These are phyloP conservation scores for Pythium plurisporium DNA, from an alignment of 352 stramenopile genomes.

Conservation along the genomic window DNA sequence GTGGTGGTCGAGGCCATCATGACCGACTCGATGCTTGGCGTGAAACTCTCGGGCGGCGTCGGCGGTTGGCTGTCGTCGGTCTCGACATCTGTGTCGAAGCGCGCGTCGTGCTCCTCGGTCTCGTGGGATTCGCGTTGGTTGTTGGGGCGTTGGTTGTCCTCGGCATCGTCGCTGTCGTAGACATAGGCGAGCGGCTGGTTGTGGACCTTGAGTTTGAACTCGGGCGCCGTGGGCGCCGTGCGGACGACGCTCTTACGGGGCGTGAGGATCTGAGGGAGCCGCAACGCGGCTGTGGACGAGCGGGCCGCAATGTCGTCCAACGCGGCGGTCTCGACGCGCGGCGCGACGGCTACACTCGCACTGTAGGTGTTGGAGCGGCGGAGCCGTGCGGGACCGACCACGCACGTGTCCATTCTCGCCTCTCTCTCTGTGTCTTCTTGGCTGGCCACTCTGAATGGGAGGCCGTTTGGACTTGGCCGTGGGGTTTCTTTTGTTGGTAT, in stretches of 20 bases:
- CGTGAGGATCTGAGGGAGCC: too few species aligned
- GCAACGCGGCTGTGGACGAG: too few species aligned
- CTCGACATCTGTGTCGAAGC: slow-evolving; percentile 9
- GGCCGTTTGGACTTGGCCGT: background rate
- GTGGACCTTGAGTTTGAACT: slow-evolving; percentile 3
- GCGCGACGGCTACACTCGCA: background rate
- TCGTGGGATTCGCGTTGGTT: slow-evolving; percentile 5
- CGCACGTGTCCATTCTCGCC: background rate
- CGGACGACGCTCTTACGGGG: background rate
- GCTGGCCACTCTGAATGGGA: too few species aligned
- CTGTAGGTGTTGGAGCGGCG: slow-evolving; percentile 18
- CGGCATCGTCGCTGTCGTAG: slow-evolving; percentile 20
- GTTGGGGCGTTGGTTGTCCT: background rate
- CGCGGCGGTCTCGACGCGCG: background rate
- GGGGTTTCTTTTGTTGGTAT: background rate
- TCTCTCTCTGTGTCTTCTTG: background rate
- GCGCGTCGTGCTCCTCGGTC: background rate
- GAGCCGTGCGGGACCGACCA: background rate
- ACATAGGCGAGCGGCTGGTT: background rate
- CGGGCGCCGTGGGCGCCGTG: background rate
- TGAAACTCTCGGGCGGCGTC: slow-evolving; percentile 11
- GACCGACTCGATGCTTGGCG: too few species aligned
- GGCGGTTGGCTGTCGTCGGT: slow-evolving; percentile 10
- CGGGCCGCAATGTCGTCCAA: background rate
- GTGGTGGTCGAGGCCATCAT: too few species aligned